Base-by-base conservation (phyloP, 202 grass and related monocot genomes). In the Digitaria exilis region DNA sequence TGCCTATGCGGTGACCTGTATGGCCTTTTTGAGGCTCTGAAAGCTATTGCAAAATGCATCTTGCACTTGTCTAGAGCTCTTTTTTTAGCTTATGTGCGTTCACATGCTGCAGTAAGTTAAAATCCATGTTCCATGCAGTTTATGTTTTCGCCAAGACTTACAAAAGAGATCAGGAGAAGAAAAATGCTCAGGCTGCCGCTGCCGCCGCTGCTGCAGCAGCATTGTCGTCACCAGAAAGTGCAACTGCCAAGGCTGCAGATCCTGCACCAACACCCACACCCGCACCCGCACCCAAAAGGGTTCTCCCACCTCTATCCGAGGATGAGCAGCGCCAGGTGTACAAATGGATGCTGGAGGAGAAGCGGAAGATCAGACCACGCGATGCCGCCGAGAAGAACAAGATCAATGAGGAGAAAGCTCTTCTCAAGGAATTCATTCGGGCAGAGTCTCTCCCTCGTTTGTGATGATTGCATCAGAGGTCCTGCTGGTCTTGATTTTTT, bases 311-410 rank as follows among this genome's bases (percentile, higher is more conserved):
- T 74, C 80, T 93, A 58, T 82, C 95, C 0, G 80, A 92, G 76
- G 90, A 98, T 39, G 87, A 98, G 28, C 88, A 95, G 69, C 85
- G 84, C n/a, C 76, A 95, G 65, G 51, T 98, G 34, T 98, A 82
- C 73, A 91, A 92, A 62, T 98, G 95, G 95, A 98, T 98, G 81
- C 80, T 98, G 45, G 88, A 98, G 88, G 95, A 95, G 78, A 93
- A 88, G 79, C 82, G 92, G 72, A 98, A 95, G 81, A 80, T 90
- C 76, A 95, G 89, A 82, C 91, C 95, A 45, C 73, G 31, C 6
- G 72, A 85, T 30, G 50, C 76, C 2, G 59, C 78, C 35, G 95
- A 93, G 87, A 95, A 95, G 81, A 98, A 85, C 54, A 93, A 89
- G 75, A 88, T 98, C 74, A 84, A 90, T 64, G 92, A 98, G 76